These are phyloP conservation scores for Amanita rimosa DNA, from an alignment of 768 basidiomycete species.

Conservation along the genomic window DNA sequence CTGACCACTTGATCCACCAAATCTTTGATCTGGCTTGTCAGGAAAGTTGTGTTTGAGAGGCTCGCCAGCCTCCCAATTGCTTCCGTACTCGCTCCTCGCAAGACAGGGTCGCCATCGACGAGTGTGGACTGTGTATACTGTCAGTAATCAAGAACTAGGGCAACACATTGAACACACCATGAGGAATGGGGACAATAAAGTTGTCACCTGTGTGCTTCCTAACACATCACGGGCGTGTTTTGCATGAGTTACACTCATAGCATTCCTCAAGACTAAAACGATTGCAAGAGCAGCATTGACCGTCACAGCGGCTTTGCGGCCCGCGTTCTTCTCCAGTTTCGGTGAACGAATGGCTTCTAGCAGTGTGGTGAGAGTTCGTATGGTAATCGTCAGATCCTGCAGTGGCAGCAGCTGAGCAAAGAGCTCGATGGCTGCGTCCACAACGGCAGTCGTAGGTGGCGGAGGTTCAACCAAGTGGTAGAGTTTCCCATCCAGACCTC, in stretches of 20 bases:
- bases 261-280: slow-evolving; percentile 53
- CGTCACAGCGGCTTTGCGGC: slow-evolving; percentile 73
- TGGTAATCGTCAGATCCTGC: slow-evolving; percentile 55
- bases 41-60: slow-evolving; percentile 72
- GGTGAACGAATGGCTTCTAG: slow-evolving; percentile 58
- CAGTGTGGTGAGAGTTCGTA: slow-evolving; percentile 44
- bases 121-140: slow-evolving; percentile 49
- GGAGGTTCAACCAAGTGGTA: slow-evolving; percentile 43
- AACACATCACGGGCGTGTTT: slow-evolving; percentile 57
- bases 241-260: slow-evolving; percentile 32
- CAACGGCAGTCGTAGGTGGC: slow-evolving; percentile 70
- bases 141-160: slow-evolving; percentile 1
- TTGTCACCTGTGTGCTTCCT: slow-evolving; percentile 51
- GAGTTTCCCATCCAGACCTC: slow-evolving; percentile 27
- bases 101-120: slow-evolving; percentile 64
- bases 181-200: slow-evolving; percentile 55
- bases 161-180: slow-evolving; percentile 41
- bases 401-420: slow-evolving; percentile 71
- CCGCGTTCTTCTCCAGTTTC: slow-evolving; percentile 80
- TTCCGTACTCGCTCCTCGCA: slow-evolving; percentile 77
- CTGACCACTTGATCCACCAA: slow-evolving; percentile 90
- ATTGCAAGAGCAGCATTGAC: slow-evolving; percentile 75
- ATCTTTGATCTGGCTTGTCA: slow-evolving; percentile 79
- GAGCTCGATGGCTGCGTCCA: slow-evolving; percentile 82
- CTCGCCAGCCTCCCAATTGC: slow-evolving; percentile 81